Base-by-base conservation (phyloP, 108 stramenopile species). In the Bacterosira constricta region DNA sequence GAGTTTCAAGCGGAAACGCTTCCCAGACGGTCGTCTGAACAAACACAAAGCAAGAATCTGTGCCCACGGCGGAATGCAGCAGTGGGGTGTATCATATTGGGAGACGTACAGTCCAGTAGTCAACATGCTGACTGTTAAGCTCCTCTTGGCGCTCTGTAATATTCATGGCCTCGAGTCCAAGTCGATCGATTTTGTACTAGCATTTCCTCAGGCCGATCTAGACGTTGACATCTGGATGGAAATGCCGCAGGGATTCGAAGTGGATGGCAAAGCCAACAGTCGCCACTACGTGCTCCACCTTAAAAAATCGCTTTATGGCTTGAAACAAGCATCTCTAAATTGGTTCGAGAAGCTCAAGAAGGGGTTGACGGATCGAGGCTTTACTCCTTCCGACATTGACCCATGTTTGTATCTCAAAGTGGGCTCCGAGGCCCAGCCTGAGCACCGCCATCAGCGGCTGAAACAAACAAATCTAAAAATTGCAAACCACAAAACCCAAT, bases 41-140 rank as follows among this genome's bases (percentile, higher is more conserved):
- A 32, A 27, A 13, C 60, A 62, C 32, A 32, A 32, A n/a, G 60
- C 79, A 15, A n/a, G n/a, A n/a, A n/a, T 36, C 63, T 8, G 53
- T 10, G n/a, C n/a, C n/a, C n/a, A n/a, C n/a, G n/a, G n/a, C n/a
- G n/a, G n/a, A n/a, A 54, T 54, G 53, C 53, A 54, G 26, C 12
- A 54, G n/a, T n/a, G n/a, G 10, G 53, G 53, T 46, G 79, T 82
- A n/a, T 46, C 76, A 69, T 77, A 53, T 44, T 63, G 12, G 15
- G 75, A 82, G 53, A 82, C 81, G 5, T 82, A 59, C 58, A 13
- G 63, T 20, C 77, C 64, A 15, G 73, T 66, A 1, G 66, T 69
- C 38, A 55, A 18, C n/a, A 63, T 60, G 71, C 23, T 30, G 1
- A 17, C 62, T 2, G 30, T 72, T 50, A 32, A 32, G 32, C n/a